phyloP scores from a whole-genome alignment of 768 basidiomycete genomes.

The Suillus alpinus region DNA sequence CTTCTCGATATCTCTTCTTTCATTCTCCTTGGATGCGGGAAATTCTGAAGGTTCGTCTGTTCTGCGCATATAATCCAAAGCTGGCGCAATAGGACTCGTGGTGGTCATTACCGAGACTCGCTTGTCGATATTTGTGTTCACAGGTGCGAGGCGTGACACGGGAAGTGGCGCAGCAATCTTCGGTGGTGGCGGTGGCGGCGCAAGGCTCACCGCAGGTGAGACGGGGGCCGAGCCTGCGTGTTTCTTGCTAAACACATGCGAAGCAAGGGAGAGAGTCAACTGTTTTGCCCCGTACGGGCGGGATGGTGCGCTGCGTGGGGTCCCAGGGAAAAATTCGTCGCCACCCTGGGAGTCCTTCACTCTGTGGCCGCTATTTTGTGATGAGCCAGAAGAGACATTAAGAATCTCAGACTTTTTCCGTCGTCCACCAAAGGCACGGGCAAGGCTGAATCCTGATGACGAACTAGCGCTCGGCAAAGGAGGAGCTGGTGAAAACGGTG shows the following conservation, averaged over 20 bases:
- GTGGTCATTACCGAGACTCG: constrained; percentile 50
- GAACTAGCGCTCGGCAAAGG: constrained; percentile 18
- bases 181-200: constrained; percentile 34
- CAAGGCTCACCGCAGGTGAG: constrained; percentile 30
- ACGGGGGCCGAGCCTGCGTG: constrained; percentile 24
- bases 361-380: constrained; percentile 18
- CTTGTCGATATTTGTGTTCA: constrained; percentile 31
- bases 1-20: constrained; percentile 31
- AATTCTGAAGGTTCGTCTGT: constrained; percentile 33
- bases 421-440: constrained; percentile 30
- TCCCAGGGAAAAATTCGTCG: constrained; percentile 15
- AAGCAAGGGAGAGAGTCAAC: constrained; percentile 42
- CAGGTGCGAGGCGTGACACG: constrained; percentile 22
- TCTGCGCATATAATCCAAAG: constrained; percentile 51
- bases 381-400: constrained; percentile 13
- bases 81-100: constrained; percentile 55
- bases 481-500: constrained; percentile 28
- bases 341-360: constrained; percentile 16
- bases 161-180: constrained; percentile 29
- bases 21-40: constrained; percentile 20
- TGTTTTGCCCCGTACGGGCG: constrained; percentile 31
- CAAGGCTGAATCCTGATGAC: constrained; percentile 26
- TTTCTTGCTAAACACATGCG: constrained; percentile 45
- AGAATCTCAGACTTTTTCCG: constrained; percentile 30
- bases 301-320: constrained; percentile 9